A percentile compares a stretch with the other conserved stretches of the same genome.
Conservation (phyloP, 768 basidiomycete species). For the Kondoa malvinella region DNA sequence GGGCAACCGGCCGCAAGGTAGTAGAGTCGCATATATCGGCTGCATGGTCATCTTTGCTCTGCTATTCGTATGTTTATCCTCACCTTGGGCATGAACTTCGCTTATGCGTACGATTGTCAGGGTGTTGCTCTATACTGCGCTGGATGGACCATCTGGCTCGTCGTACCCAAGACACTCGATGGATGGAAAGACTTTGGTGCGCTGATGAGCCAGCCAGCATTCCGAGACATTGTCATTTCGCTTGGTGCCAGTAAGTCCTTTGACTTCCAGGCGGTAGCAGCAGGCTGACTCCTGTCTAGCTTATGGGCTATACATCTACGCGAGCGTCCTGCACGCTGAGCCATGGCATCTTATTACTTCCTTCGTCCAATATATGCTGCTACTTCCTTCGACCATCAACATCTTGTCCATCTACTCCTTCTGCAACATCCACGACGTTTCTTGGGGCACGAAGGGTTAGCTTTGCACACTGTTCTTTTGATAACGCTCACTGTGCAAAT, state of each 20-base stretch:
- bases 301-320: slow-evolving; percentile 66
- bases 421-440: slow-evolving; percentile 45
- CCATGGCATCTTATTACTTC: slow-evolving; percentile 98
- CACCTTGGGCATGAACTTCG: not conserved
- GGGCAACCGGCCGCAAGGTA: slow-evolving; percentile 53
- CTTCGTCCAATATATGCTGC: slow-evolving; percentile 72
- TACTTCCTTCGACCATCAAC: slow-evolving; percentile 85
- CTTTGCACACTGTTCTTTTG: too few relatives aligned
- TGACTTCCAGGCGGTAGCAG: slow-evolving; percentile 66
- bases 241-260: too few relatives aligned
- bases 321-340: slow-evolving; percentile 34
- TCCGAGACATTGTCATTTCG: slow-evolving; percentile 72
- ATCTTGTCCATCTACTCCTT: slow-evolving; percentile 53
- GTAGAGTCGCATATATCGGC: slow-evolving; percentile 66
- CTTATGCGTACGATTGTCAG: slow-evolving; percentile 38
- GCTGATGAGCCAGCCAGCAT: slow-evolving; percentile 28
- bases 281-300: too few relatives aligned
- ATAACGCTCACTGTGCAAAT: too few relatives aligned
- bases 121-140: slow-evolving; percentile 66
- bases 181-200: slow-evolving; percentile 21
- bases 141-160: slow-evolving; percentile 54
- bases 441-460: too few relatives aligned
- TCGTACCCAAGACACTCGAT: slow-evolving; percentile 65
- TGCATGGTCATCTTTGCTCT: slow-evolving; percentile 74
- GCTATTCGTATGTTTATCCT: slow-evolving; percentile 33